Base-by-base conservation (phyloP, 2,329 filamentous ascomycete species). In the Hypoxylon sp. region DNA sequence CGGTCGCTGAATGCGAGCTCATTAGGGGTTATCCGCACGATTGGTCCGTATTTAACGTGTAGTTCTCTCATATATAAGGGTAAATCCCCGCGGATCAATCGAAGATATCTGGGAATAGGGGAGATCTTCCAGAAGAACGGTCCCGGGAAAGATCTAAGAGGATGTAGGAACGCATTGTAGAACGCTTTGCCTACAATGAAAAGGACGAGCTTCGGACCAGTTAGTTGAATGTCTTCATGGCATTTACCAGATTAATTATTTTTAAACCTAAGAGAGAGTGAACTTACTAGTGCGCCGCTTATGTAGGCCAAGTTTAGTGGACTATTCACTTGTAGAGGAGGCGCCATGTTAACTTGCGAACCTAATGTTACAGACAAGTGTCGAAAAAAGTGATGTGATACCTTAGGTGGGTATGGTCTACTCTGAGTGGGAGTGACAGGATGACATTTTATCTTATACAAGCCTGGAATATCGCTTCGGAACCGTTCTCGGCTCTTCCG, bases 11-110 rank as follows among this genome's bases (percentile, higher is more conserved):
- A 82, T 3, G 78, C 78, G 6, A 83, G 74, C 63, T 82, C 79
- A 53, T 79, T 74, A 0, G 81, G 81, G 2, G 73, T 72, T 43
- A 81, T 70, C 2, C 81, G 78, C 3, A 83, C 79, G 4, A 82
- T 71, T 1, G 74, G 72, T 7, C 81, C 81, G 56, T 80, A 80
- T 55, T 75, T 71, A 3, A 66, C 61, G 58, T 79, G 77, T 27
- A 79, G 63, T 1, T 71, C 59, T 52, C 32, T 61, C 55, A 72
- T 65, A 14, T 68, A 57, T 9, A 63, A 45, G 3, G 60, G 50
- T 23, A 70, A 27, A 7, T 58, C 69, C 14, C 73, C 73, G 7
- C 41, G 39, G 11, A 62, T 8, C n/a, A 63, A 39, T n/a, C 37
- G 43, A 12, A 60, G 19, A 14, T 48, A 39, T 50, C 37, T 46